Evolutionary conservation across 768 basidiomycete species (phyloP).

Genomic region (Leccinum longicurvipes): DNA sequence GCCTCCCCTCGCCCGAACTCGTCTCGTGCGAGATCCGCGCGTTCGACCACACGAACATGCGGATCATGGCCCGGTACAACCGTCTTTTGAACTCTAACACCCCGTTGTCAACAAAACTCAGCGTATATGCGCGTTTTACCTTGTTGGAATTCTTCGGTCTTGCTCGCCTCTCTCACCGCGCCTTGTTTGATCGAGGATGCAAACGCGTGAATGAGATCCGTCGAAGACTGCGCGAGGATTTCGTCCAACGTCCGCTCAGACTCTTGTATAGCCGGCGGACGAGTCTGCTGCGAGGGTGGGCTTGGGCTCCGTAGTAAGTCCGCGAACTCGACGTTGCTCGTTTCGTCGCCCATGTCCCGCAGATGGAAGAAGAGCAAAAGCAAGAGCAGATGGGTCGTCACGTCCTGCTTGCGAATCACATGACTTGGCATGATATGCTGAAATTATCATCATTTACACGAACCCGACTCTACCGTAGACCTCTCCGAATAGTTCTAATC

Average conservation of each 20-base stretch:
- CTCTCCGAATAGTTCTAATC: neutral
- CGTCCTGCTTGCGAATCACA: constrained; percentile 21
- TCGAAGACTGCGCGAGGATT: constrained; percentile 17
- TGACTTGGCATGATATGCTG: constrained; percentile 23
- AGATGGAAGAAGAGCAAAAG: neutral
- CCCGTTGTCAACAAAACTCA: constrained; percentile 6
- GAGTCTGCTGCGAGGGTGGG: neutral
- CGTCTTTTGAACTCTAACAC: constrained; percentile 23
- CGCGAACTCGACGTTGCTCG: constrained; percentile 1
- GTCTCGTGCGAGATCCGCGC: constrained; percentile 23
- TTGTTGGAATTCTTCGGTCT: constrained; percentile 18
- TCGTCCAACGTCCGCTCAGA: constrained; percentile 19
- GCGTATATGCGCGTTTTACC: constrained; percentile 30
- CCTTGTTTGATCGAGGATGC: constrained; percentile 16
- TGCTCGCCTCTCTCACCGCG: constrained; percentile 16
- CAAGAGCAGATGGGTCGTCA: constrained; percentile 1
- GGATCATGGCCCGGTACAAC: constrained; percentile 12
- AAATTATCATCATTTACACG: constrained; percentile 21
- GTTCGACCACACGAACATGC: constrained; percentile 26
- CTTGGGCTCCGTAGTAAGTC: neutral
- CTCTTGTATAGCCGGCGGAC: neutral
- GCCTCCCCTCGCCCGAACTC: constrained; percentile 5
- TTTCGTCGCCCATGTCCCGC: constrained; percentile 14
- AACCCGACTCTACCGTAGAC: constrained; percentile 7
- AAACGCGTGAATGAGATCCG: constrained; percentile 17